Evolutionary conservation across 352 stramenopile species (phyloP).

Genomic region (Pythium guiyangense): DNA sequence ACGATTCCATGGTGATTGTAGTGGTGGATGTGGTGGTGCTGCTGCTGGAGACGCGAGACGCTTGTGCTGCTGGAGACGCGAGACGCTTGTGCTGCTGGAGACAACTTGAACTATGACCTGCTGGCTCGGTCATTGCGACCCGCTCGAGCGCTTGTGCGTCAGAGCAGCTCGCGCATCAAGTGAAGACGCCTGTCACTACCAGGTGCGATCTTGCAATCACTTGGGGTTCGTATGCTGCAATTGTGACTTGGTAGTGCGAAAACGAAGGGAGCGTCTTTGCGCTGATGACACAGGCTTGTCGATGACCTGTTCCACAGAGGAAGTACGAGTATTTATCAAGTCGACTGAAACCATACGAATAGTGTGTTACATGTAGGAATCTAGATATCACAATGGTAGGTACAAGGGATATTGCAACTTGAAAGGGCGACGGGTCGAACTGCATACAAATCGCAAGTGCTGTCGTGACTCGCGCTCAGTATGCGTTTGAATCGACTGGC

Average conservation of each 20-base stretch:
- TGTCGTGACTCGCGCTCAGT: not conserved
- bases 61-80: conserved; percentile 5
- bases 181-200: not conserved
- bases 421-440: not conserved
- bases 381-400: not conserved
- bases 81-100: conserved; percentile 3
- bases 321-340: no score
- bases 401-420: not conserved
- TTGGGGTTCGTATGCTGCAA: no score
- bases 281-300: not conserved
- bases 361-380: no score
- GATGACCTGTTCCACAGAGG: not conserved
- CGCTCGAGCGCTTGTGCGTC: not conserved
- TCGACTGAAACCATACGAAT: no score
- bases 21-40: not conserved
- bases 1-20: conserved; percentile 29
- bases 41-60: not conserved
- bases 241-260: no score
- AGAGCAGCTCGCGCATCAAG: not conserved
- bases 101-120: conserved; percentile 14
- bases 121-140: not conserved
- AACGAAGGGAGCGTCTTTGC: no score
- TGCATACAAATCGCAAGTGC: not conserved
- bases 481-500: not conserved
- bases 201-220: no score